These are phyloP conservation scores for Amniculicola lignicola DNA, from an alignment of 495 filamentous ascomycete species.

Conservation along the genomic window DNA sequence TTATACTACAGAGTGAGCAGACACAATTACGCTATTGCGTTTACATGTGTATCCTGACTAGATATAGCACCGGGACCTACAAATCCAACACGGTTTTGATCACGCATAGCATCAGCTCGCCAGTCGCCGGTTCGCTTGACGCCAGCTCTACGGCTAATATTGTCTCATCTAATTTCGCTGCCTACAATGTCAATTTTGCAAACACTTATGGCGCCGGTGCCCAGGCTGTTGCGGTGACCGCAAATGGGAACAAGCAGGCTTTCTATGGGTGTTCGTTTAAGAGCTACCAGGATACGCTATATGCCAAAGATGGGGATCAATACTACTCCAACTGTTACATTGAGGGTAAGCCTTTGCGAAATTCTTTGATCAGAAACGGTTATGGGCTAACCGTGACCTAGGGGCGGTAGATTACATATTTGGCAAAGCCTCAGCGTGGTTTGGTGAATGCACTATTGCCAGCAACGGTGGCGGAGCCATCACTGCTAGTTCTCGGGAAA, in stretches of 20 bases:
- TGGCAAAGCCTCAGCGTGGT: background rate
- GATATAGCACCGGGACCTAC: background rate
- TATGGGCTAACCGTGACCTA: too few species aligned
- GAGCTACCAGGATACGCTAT: background rate
- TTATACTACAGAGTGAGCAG: background rate
- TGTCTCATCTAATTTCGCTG: background rate
- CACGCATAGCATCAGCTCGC: background rate
- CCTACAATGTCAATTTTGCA: background rate
- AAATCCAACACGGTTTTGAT: background rate
- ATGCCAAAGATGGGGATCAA: background rate
- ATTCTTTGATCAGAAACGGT: too few species aligned
- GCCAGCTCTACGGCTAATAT: background rate
- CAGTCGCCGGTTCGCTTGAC: background rate
- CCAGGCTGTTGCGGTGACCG: background rate
- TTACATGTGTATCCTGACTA: background rate
- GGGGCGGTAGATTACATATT: background rate
- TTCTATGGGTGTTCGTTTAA: background rate
- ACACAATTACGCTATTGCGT: too few species aligned
- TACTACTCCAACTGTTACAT: background rate
- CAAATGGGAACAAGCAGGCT: background rate
- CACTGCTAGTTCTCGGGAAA: background rate
- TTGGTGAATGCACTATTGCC: background rate
- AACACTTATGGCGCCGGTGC: background rate
- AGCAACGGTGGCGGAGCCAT: background rate
- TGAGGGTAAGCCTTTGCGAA: background rate